phyloP scores from a whole-genome alignment of 2,329 filamentous ascomycete genomes.

The Botrytis hyacinthi region DNA sequence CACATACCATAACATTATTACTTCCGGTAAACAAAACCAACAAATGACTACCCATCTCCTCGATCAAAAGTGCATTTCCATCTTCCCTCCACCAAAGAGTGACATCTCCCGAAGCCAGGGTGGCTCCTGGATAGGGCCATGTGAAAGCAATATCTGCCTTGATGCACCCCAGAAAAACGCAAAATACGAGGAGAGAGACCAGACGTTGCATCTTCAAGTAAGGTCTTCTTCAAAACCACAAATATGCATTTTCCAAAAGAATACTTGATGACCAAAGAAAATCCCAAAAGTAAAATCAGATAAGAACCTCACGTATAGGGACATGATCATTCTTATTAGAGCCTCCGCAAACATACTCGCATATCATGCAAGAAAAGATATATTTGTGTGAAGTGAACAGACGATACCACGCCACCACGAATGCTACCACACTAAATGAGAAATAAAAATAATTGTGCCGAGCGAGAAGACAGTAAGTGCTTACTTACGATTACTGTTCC shows the following conservation, averaged over 20 bases:
- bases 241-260: slow-evolving; percentile 14
- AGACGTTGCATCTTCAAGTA: slow-evolving; percentile 15
- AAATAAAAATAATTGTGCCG: slow-evolving; percentile 1
- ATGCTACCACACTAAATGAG: slow-evolving; percentile 18
- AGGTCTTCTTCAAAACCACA: not conserved
- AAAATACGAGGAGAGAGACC: not conserved
- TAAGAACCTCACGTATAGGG: not conserved
- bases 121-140: not conserved
- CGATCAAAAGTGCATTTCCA: slow-evolving; percentile 15
- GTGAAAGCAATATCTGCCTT: slow-evolving; percentile 18
- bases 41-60: slow-evolving; percentile 11
- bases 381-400: not conserved
- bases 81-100: slow-evolving; percentile 18
- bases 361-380: not conserved
- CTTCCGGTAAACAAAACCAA: slow-evolving; percentile 18
- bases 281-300: not conserved
- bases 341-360: not conserved
- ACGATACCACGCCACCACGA: not conserved
- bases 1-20: slow-evolving; percentile 15
- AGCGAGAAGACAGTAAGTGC: slow-evolving; percentile 14
- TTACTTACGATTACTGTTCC: not conserved
- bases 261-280: not conserved
- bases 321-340: not conserved
- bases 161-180: not conserved
- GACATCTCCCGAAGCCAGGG: slow-evolving; percentile 10